phyloP scores from a whole-genome alignment of 441 rosid genomes.

The Flueggea neowawraea region DNA sequence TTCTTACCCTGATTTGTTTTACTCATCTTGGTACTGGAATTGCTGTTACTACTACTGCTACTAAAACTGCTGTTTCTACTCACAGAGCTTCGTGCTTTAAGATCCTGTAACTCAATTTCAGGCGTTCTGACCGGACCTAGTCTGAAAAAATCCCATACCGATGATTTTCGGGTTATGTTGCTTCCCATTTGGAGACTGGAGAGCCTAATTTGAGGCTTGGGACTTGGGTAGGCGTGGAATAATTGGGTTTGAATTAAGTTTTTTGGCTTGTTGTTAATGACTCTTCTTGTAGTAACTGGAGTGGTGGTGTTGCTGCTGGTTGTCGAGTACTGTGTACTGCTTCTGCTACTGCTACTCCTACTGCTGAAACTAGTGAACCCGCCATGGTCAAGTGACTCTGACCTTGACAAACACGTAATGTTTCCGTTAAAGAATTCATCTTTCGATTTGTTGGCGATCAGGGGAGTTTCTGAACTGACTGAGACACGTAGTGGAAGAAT shows the following conservation, averaged over 20 bases:
- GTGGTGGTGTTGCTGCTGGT: conserved; percentile 17
- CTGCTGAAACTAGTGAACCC: conserved; percentile 40
- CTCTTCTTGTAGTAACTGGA: conserved; percentile 4
- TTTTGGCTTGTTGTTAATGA: conserved; percentile 16
- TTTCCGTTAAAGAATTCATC: conserved; percentile 2
- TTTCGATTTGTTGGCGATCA: conserved; percentile 11
- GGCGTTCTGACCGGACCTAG: conserved; percentile 74
- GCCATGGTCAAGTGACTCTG: conserved; percentile 52
- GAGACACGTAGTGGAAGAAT: conserved; percentile 76
- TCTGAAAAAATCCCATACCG: conserved; percentile 68
- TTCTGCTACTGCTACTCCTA: conserved; percentile 48
- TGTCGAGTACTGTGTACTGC: conserved; percentile 34
- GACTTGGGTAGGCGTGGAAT: conserved; percentile 53
- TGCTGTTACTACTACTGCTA: conserved; percentile 34
- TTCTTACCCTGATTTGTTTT: conserved; percentile 23
- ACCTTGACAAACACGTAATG: conserved; percentile 38
- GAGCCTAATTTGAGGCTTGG: conserved; percentile 65
- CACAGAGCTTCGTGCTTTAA: conserved; percentile 32
- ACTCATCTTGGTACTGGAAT: conserved; percentile 16
- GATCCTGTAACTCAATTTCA: conserved; percentile 57
- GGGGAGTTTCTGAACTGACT: conserved; percentile 42
- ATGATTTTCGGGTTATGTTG: conserved; percentile 37
- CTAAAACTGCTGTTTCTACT: conserved; percentile 29
- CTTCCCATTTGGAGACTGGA: conserved; percentile 21
- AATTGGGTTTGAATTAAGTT: conserved; percentile 34